These are phyloP conservation scores for Entonaema liquescens DNA, from an alignment of 495 filamentous ascomycete species.

Conservation along the genomic window DNA sequence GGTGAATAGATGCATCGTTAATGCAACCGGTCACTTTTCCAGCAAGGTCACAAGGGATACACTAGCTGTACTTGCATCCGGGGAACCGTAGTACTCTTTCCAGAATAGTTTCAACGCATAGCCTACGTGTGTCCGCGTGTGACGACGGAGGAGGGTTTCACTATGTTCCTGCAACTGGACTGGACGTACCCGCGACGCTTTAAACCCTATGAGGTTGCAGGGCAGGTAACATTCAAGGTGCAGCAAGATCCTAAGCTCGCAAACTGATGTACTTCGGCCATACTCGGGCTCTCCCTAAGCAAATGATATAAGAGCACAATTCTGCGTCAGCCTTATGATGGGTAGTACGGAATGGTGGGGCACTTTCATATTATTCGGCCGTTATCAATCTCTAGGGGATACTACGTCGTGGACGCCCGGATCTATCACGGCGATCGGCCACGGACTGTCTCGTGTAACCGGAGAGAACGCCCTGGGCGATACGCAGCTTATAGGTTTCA, in stretches of 20 bases:
- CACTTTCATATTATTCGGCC: neutral
- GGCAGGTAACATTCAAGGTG: constrained; percentile 26
- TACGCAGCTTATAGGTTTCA: constrained; percentile 14
- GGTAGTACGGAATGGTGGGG: constrained; percentile 25
- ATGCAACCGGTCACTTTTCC: constrained; percentile 23
- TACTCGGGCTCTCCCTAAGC: constrained; percentile 30
- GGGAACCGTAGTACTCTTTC: constrained; percentile 11
- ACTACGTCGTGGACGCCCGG: constrained; percentile 14
- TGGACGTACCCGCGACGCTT: constrained; percentile 2
- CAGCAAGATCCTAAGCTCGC: constrained; percentile 13
- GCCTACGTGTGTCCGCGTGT: constrained; percentile 9
- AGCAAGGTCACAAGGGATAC: constrained; percentile 30
- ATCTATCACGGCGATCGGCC: constrained; percentile 25
- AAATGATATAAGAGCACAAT: constrained; percentile 4
- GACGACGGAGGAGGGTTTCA: constrained; percentile 6
- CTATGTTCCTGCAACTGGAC: constrained; percentile 11
- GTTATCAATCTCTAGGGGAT: constrained; percentile 18
- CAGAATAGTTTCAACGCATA: constrained; percentile 14
- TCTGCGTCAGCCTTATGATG: constrained; percentile 36
- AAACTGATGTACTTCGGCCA: constrained; percentile 25
- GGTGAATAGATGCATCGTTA: constrained; percentile 23
- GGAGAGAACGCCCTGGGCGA: neutral
- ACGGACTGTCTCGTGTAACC: constrained; percentile 13
- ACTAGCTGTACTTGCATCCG: constrained; percentile 19
- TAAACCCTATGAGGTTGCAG: constrained; percentile 4